Percentiles rank a stretch among this genome's conserved stretches.
Evolutionary conservation across 2,329 filamentous ascomycete genomes (phyloP).

Genomic region (Claviceps arundinis): DNA sequence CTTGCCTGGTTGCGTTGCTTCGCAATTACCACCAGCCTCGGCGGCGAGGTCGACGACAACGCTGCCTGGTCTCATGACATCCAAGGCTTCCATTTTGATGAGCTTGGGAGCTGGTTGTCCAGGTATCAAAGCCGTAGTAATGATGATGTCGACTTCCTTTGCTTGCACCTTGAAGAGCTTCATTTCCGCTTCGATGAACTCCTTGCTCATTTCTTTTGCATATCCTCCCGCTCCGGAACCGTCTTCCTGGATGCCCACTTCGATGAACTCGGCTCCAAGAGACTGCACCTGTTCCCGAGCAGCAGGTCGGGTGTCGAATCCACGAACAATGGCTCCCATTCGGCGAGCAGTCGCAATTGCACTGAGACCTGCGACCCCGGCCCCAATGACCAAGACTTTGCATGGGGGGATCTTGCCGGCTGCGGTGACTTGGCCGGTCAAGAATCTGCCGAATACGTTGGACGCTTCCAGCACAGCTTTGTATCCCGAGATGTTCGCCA

Average conservation of each 20-base stretch:
- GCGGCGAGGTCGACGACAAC: constrained; percentile 81
- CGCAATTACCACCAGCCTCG: constrained; percentile 80
- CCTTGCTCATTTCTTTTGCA: constrained; percentile 87
- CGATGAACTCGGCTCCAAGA: constrained; percentile 77
- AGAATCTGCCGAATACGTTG: constrained; percentile 76
- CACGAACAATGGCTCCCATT: constrained; percentile 78
- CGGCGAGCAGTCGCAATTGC: constrained; percentile 78
- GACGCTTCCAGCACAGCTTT: constrained; percentile 84
- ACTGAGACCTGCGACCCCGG: constrained; percentile 76
- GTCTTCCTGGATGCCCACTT: constrained; percentile 75
- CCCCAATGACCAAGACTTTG: constrained; percentile 82
- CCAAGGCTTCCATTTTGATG: constrained; percentile 67
- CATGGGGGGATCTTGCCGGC: constrained; percentile 83
- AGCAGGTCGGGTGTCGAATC: constrained; percentile 82
- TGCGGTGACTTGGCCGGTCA: constrained; percentile 82
- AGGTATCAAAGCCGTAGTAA: constrained; percentile 85
- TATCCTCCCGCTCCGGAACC: constrained; percentile 77
- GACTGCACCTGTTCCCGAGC: constrained; percentile 84
- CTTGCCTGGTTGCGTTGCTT: constrained; percentile 63
- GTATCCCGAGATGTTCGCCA: constrained; percentile 91
- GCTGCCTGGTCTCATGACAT: constrained; percentile 80
- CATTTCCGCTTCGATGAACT: constrained; percentile 88
- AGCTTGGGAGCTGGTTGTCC: constrained; percentile 72
- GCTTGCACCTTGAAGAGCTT: constrained; percentile 81
- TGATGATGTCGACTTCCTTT: constrained; percentile 79